phyloP scores from a whole-genome alignment of 305 asterid species.

The Solanum hybrid region DNA sequence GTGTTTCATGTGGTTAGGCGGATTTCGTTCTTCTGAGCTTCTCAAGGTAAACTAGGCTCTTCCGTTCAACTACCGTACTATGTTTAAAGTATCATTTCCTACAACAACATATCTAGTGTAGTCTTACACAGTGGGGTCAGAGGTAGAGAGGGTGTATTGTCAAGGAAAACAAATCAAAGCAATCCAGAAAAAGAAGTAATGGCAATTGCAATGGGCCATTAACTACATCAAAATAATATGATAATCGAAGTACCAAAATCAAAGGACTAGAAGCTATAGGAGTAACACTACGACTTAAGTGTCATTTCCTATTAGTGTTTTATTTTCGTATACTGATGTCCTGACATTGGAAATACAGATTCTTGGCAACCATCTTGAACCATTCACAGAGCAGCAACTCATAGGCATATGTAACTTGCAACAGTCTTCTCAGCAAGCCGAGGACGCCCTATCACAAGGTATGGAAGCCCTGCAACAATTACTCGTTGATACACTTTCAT shows the following conservation, averaged over 20 bases:
- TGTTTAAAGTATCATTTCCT: background rate
- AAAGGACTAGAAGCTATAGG: background rate
- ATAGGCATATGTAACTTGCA: conserved; percentile 66
- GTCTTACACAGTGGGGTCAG: background rate
- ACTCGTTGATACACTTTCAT: conserved; percentile 70
- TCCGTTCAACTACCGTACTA: background rate
- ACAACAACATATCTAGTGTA: background rate
- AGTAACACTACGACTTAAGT: background rate
- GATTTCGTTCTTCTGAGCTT: conserved; percentile 86
- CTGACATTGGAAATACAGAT: conserved; percentile 30
- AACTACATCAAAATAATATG: background rate
- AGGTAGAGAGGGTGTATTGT: background rate
- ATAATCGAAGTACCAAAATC: background rate
- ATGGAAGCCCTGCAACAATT: conserved; percentile 93
- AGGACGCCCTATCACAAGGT: conserved; percentile 97
- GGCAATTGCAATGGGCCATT: no score
- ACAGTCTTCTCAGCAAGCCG: conserved; percentile 89
- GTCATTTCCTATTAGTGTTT: background rate
- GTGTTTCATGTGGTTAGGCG: conserved; percentile 99
- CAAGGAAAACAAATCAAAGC: background rate
- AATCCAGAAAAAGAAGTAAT: background rate
- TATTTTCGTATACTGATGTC: background rate
- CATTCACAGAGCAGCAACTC: conserved; percentile 75
- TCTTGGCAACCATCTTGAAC: conserved; percentile 72
- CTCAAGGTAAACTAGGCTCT: conserved; percentile 48